Base-by-base conservation (phyloP, 257 asterid genomes). In the Penstemon barbatus region DNA sequence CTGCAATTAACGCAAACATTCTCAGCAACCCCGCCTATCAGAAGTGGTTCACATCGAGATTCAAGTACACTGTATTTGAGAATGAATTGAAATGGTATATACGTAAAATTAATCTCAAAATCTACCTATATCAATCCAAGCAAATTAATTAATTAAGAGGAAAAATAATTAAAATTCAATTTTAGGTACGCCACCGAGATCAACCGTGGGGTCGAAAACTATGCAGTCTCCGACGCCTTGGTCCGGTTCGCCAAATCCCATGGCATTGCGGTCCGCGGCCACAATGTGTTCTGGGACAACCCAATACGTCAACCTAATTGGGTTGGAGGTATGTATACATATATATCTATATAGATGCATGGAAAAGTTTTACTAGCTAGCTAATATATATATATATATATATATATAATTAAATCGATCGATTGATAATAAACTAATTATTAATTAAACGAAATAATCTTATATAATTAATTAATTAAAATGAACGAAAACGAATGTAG, bases 41-140 rank as follows among this genome's bases (percentile, higher is more conserved):
- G n/a, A 67, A 62, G 0, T 91, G 97, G 96, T 91, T 87, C 72
- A 0, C 39, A 0, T 40, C 82, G 0, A 75, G 84, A 72, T 91
- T 91, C 90, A 85, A 19, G 39, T 52, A 64, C 85, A 83, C 95
- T 0, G 88, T 82, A 0, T 89, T 91, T 59, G 95, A 82, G 63
- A 84, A 89, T 58, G 95, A 91, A 60, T 25, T 91, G 69, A 87
- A 91, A 74, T 89, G 95, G 97, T 15, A n/a, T n/a, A n/a, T n/a
- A 15, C 18, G 18, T 15, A 15, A 15, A 15, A 15, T 15, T 15
- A 15, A 15, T 15, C 18, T 15, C 18, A 15, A 15, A 15, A 15
- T 0, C 18, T 15, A 15, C 18, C 18, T 15, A n/a, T n/a, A n/a
- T n/a, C 33, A 25, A 25, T 25, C 33, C 33, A 25, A 25, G 33